Percentiles rank a stretch among this genome's conserved stretches.
These are phyloP conservation scores for Candida piceae DNA, from an alignment of 805 yeast species.

Conservation along the genomic window DNA sequence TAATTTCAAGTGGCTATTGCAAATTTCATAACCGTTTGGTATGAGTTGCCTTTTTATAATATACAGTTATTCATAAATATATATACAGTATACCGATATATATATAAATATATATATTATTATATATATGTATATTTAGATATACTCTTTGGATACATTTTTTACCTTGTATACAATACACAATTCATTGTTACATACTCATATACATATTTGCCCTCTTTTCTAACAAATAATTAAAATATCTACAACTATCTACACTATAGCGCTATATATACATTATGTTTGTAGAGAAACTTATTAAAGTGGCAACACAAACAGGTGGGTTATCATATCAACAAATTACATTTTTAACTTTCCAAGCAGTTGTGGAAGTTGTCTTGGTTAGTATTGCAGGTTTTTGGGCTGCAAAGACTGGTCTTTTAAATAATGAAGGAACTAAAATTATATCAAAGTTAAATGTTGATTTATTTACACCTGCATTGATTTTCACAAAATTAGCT, in stretches of 20 bases:
- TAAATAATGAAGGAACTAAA: constrained; percentile 72
- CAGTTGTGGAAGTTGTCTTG: constrained; percentile 84
- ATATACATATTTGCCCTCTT: too few species aligned
- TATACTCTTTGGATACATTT: too few species aligned
- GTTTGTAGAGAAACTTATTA: constrained; percentile 3
- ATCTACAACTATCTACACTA: not conserved
- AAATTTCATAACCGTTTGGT: too few species aligned
- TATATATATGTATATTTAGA: too few species aligned
- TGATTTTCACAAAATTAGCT: constrained; percentile 79
- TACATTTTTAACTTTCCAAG: constrained; percentile 77
- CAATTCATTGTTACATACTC: too few species aligned
- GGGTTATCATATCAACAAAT: constrained; percentile 31
- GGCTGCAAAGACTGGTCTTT: constrained; percentile 69
- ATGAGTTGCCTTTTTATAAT: too few species aligned
- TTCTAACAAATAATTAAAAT: too few species aligned
- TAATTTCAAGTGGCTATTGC: too few species aligned
- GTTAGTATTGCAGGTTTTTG: constrained; percentile 83
- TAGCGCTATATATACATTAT: not conserved
- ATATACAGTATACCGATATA: too few species aligned
- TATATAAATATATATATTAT: too few species aligned
- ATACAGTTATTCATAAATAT: too few species aligned
- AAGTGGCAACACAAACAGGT: constrained; percentile 1
- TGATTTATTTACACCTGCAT: constrained; percentile 90
- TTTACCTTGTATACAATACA: too few species aligned
- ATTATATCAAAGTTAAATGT: constrained; percentile 75